Base-by-base conservation (phyloP, 371 early-diverging fungal genomes). In the Mucor saturninus region DNA sequence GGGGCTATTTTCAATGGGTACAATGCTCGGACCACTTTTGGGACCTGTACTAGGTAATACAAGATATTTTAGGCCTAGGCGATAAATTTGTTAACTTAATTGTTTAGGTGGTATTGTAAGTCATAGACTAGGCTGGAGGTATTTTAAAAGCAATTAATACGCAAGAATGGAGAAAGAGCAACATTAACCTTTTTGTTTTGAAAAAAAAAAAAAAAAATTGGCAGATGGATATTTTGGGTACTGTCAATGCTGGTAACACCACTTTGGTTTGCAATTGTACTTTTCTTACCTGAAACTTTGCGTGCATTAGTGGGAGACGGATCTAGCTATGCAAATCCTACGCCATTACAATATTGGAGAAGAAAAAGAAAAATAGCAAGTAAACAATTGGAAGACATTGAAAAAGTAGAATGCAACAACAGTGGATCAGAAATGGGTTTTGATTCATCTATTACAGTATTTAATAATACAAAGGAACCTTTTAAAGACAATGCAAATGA, bases 241-340 rank as follows among this genome's bases (percentile, higher is more conserved):
- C 65, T 87, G 39, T 66, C 80, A 5, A 83, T 83, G 15, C 57
- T 82, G 35, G 82, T 81, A n/a, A 67, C 71, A 8, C 32, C 78
- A 5, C 72, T 87, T 30, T 75, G 83, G 54, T 35, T 80, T 21
- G 29, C 80, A 10, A 76, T 83, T 6, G 50, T 79, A 10, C 74
- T 86, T 52, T 71, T 83, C n/a, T 66, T 87, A 11, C 89, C 89
- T 5, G 90, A 90, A 56, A 90, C 89, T 0, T 75, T 86, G 21
- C 79, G 84, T 3, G 62, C 73, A 6, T 35, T 83, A 1, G 83
- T 80, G 1, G 65, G 63, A 0, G 52, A 74, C 31, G 74, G 70
- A 29, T 67, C 68, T 4, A 61, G 64, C 0, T 67, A 68, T 49
- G 68, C 68, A 10, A 74, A 69, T 39, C 74, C 68, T 10, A 70